Conservation (phyloP, 2,329 filamentous ascomycete genomes). For the Aspergillus flavus region DNA sequence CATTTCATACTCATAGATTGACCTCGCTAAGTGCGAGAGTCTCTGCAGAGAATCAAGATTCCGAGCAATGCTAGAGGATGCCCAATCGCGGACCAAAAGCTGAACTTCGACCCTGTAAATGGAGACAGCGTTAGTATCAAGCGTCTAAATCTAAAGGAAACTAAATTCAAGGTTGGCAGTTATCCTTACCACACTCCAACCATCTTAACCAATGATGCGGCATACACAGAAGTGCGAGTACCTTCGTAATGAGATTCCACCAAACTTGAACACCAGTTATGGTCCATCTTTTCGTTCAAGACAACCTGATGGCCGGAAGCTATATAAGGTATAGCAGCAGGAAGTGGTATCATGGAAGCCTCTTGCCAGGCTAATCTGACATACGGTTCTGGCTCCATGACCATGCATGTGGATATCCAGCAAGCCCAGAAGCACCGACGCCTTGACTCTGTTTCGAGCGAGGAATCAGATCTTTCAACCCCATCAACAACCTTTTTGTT, state of each 20-base stretch:
- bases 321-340: background rate
- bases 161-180: background rate
- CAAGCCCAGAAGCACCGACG: constrained; percentile 5
- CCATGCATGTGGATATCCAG: constrained; percentile 5
- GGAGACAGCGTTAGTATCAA: background rate
- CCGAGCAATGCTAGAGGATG: background rate
- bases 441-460: background rate
- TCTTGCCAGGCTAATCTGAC: background rate
- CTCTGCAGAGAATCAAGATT: background rate
- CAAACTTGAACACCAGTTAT: background rate
- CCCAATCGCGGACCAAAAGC: background rate
- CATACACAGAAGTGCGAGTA: background rate
- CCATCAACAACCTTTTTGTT: constrained; percentile 3
- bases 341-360: constrained; percentile 3
- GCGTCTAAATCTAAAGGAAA: background rate
- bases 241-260: background rate
- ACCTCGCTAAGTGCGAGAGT: background rate
- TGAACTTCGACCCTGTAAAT: background rate
- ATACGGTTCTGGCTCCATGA: constrained; percentile 4
- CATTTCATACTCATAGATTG: background rate
- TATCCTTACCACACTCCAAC: constrained; percentile 4
- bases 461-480: background rate
- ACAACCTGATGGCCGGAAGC: background rate
- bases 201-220: background rate
- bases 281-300: background rate